These are phyloP conservation scores for Zymoseptoria ardabiliae DNA, from an alignment of 2,329 filamentous ascomycete genomes.

Conservation along the genomic window DNA sequence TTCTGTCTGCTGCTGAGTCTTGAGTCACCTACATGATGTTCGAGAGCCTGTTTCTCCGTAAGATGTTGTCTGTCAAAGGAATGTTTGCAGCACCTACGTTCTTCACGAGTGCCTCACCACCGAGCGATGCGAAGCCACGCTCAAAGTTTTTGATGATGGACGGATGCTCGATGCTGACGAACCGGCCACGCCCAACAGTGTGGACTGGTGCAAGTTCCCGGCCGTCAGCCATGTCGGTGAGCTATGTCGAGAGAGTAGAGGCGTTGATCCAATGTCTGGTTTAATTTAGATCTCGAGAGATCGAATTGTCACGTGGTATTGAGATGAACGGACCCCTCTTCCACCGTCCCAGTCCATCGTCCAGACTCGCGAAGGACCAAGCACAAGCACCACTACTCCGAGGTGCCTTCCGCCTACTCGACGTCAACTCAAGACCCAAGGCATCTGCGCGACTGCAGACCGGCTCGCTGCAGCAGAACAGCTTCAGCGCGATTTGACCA, in stretches of 20 bases:
- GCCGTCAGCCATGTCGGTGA: slow-evolving; percentile 1
- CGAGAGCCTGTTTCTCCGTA: slow-evolving; percentile 21
- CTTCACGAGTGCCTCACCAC: slow-evolving; percentile 48
- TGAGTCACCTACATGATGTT: slow-evolving; percentile 26
- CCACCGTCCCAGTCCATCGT: neutral
- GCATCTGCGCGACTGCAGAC: neutral
- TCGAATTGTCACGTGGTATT: neutral
- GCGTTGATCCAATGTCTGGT: neutral
- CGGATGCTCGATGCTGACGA: slow-evolving; percentile 61
- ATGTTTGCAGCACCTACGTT: slow-evolving; percentile 35
- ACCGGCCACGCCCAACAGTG: slow-evolving; percentile 43
- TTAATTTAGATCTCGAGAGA: neutral
- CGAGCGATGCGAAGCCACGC: slow-evolving; percentile 56
- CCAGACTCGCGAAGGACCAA: neutral
- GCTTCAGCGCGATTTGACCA: neutral
- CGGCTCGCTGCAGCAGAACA: neutral
- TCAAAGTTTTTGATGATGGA: slow-evolving; percentile 58
- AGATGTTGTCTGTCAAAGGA: slow-evolving; percentile 7
- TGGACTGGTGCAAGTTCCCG: slow-evolving; percentile 32
- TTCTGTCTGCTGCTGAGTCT: slow-evolving; percentile 20
- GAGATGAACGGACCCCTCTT: neutral
- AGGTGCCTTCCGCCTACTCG: neutral
- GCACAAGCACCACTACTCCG: neutral
- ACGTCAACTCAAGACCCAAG: neutral
- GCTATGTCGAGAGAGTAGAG: neutral